These are phyloP conservation scores for Gillenia trifoliata DNA, from an alignment of 306 rosid species.

Conservation along the genomic window DNA sequence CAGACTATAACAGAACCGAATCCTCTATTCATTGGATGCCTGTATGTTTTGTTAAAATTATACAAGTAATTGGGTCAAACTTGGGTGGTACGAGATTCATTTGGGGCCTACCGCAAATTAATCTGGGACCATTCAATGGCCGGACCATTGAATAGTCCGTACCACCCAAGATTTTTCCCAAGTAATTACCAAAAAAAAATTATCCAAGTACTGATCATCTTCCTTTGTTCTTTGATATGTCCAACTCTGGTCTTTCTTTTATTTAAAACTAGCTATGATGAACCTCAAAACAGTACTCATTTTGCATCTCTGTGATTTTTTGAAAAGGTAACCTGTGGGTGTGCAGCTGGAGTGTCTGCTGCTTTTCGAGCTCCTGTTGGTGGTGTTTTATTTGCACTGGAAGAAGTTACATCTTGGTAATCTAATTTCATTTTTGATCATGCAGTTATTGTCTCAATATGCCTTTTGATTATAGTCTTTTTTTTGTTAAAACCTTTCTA, in stretches of 20 bases:
- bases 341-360: slow-evolving; percentile 99
- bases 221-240: not conserved
- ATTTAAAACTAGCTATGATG: not conserved
- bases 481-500: not conserved
- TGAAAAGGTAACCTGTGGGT: slow-evolving; percentile 95
- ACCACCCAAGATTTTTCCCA: no score
- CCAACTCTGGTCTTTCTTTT: not conserved
- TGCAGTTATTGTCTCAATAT: not conserved
- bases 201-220: not conserved
- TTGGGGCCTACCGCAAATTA: no score
- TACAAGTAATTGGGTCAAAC: no score
- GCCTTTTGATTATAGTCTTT: not conserved
- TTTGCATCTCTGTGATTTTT: slow-evolving; percentile 25
- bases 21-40: not conserved
- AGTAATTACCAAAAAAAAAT: no score
- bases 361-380: slow-evolving; percentile 99
- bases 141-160: no score
- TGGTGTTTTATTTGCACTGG: slow-evolving; percentile 95
- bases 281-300: slow-evolving; percentile 10
- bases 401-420: slow-evolving; percentile 98
- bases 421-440: not conserved
- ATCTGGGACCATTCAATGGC: no score
- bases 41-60: not conserved
- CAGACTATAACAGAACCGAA: not conserved
- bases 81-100: no score